Evolutionary conservation across 1,284 basidiomycete species (phyloP).

Genomic region (Cryptococcus sp.): DNA sequence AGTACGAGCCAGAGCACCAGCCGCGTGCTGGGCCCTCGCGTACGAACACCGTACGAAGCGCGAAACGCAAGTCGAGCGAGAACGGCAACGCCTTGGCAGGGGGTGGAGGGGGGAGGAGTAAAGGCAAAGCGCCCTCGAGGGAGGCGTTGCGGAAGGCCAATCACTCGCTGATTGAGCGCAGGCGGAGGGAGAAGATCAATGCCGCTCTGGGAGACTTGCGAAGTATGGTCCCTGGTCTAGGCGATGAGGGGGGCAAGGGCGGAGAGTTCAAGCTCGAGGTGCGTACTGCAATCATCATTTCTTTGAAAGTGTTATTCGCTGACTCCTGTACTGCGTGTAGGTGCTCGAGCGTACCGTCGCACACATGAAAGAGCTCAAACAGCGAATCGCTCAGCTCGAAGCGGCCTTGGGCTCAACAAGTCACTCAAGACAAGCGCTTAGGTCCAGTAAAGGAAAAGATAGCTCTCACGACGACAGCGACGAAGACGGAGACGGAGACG

Average conservation of each 20-base stretch:
- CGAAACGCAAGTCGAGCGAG: background rate
- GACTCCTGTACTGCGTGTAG: slow-evolving; percentile 20
- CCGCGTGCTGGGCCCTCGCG: background rate
- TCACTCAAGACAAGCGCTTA: no score
- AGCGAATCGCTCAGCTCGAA: slow-evolving; percentile 37
- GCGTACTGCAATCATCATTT: slow-evolving; percentile 8
- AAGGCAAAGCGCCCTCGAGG: slow-evolving; percentile 24
- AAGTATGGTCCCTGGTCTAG: slow-evolving; percentile 51
- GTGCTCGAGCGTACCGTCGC: slow-evolving; percentile 51
- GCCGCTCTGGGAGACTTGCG: slow-evolving; percentile 47
- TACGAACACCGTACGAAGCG: background rate
- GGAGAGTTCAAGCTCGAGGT: slow-evolving; percentile 55
- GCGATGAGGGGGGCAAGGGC: slow-evolving; percentile 44
- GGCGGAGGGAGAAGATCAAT: slow-evolving; percentile 54
- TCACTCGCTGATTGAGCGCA: slow-evolving; percentile 51
- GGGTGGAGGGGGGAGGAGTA: background rate
- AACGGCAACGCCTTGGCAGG: background rate
- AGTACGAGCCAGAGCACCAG: slow-evolving; percentile 25
- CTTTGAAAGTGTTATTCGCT: background rate
- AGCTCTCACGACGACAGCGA: background rate
- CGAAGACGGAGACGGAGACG: slow-evolving; percentile 9
- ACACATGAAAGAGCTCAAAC: slow-evolving; percentile 50
- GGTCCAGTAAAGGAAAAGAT: background rate
- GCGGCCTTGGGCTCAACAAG: background rate
- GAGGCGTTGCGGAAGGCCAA: slow-evolving; percentile 52